phyloP scores from a whole-genome alignment of 2,329 filamentous ascomycete genomes.

The Ophidiomyces ophidiicola region DNA sequence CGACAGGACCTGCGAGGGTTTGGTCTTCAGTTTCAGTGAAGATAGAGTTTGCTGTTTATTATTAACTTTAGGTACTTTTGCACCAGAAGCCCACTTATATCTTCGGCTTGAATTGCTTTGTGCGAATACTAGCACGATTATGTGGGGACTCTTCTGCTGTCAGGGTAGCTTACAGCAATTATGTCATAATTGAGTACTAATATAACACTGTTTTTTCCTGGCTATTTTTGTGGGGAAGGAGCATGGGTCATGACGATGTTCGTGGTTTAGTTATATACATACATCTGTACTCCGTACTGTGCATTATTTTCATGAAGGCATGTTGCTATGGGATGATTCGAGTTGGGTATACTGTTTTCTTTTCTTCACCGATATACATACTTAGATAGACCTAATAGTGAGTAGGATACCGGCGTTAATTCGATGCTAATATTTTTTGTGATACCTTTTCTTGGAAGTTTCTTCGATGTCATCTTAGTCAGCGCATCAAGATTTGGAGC shows the following conservation, averaged over 20 bases:
- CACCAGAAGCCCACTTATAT: not conserved
- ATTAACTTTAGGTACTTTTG: not conserved
- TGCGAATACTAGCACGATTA: too few species aligned
- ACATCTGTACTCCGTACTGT: too few species aligned
- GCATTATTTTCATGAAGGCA: not conserved
- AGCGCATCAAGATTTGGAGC: not conserved
- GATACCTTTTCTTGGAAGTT: not conserved
- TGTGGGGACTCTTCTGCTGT: not conserved
- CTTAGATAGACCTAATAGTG: too few species aligned
- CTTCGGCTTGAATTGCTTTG: not conserved
- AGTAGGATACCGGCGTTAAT: too few species aligned
- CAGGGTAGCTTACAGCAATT: not conserved
- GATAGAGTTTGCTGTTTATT: not conserved
- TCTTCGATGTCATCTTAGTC: not conserved
- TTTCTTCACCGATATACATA: not conserved
- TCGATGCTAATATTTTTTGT: not conserved
- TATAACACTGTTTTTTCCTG: too few species aligned
- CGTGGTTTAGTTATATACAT: too few species aligned
- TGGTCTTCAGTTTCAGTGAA: constrained; percentile 15
- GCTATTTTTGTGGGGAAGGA: too few species aligned
- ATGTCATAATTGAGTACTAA: constrained; percentile 1
- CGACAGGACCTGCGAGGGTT: constrained; percentile 19
- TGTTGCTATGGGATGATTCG: not conserved
- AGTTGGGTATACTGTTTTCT: not conserved
- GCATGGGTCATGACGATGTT: too few species aligned